phyloP scores from a whole-genome alignment of 1,139 yeast species.

The Arxiozyma slooffiae region DNA sequence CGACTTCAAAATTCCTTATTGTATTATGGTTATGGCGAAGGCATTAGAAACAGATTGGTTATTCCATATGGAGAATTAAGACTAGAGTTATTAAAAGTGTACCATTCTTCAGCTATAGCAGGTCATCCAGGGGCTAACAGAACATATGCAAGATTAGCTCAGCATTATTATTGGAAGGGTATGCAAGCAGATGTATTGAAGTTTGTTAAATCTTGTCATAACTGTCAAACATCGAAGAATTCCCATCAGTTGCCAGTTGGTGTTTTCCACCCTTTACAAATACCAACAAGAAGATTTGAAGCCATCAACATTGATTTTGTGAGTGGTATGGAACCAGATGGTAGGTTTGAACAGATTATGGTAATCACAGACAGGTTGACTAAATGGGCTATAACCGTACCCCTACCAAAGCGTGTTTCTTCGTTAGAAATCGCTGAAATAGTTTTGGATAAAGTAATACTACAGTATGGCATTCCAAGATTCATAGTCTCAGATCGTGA shows the following conservation, averaged over 20 bases:
- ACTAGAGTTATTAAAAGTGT: background rate
- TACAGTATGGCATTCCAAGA: background rate
- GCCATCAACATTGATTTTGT: conserved; percentile 2
- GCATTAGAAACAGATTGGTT: background rate
- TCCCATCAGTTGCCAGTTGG: background rate
- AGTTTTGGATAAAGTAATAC: background rate
- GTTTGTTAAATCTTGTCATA: background rate
- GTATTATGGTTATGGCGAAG: background rate
- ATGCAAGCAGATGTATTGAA: background rate
- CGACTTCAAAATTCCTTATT: background rate
- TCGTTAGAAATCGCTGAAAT: background rate
- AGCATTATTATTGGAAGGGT: background rate
- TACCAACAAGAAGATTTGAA: background rate
- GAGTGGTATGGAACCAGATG: background rate
- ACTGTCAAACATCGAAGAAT: background rate
- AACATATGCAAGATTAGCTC: background rate
- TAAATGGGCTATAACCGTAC: background rate
- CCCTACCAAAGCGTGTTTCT: background rate
- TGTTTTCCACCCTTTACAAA: background rate
- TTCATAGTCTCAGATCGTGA: background rate
- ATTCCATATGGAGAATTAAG: background rate
- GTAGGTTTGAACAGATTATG: background rate
- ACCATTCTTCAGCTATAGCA: background rate
- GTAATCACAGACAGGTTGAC: conserved; percentile 1
- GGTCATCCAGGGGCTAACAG: background rate